Conservation (phyloP, 1,139 yeast species). For the Debaryomyces udenii region DNA sequence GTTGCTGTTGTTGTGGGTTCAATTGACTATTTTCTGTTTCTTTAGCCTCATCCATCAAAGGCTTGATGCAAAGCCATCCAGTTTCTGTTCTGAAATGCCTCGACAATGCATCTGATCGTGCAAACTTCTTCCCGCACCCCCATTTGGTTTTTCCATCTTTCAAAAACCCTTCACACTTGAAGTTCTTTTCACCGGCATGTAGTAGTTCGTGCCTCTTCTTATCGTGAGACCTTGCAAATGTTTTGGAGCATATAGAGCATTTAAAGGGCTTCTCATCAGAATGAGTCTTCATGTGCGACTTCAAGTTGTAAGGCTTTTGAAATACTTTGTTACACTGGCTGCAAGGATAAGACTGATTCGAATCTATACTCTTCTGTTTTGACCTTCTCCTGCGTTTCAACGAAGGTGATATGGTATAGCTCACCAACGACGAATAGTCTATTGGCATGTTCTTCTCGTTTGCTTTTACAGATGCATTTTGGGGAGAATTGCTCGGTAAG, state of each 20-base stretch:
- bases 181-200: slow-evolving; percentile 58
- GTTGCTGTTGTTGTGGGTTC: not conserved
- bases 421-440: slow-evolving; percentile 42
- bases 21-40: slow-evolving; percentile 21
- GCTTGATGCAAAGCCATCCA: slow-evolving; percentile 59
- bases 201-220: slow-evolving; percentile 57
- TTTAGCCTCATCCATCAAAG: slow-evolving; percentile 55
- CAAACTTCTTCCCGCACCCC: slow-evolving; percentile 65
- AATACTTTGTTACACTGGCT: slow-evolving; percentile 52
- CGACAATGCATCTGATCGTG: slow-evolving; percentile 59
- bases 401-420: slow-evolving; percentile 41
- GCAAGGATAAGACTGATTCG: slow-evolving; percentile 38
- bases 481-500: not conserved
- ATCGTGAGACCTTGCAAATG: slow-evolving; percentile 61
- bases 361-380: slow-evolving; percentile 12
- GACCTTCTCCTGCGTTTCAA: slow-evolving; percentile 37
- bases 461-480: not conserved
- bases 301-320: slow-evolving; percentile 57
- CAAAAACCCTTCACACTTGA: slow-evolving; percentile 56
- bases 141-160: slow-evolving; percentile 54
- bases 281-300: slow-evolving; percentile 59
- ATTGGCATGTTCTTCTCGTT: slow-evolving; percentile 19
- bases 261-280: slow-evolving; percentile 57
- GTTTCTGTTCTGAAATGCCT: slow-evolving; percentile 62
- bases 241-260: slow-evolving; percentile 51